Conservation (phyloP, 495 filamentous ascomycete species). For the Penicillium paxilli region DNA sequence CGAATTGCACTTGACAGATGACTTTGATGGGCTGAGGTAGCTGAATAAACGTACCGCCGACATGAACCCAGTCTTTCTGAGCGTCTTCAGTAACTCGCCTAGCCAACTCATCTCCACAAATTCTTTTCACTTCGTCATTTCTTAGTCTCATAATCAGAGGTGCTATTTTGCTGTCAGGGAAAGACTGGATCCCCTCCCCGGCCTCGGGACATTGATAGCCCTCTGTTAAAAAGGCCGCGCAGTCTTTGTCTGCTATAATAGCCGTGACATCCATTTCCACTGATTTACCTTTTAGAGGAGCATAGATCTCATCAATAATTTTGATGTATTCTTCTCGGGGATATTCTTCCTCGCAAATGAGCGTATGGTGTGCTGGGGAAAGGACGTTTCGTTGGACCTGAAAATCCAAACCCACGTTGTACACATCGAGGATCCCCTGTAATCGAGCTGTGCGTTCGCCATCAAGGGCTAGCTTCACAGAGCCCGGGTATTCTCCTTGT, state of each 20-base stretch:
- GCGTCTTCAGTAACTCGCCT: neutral
- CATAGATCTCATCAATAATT: neutral
- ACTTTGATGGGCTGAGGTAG: constrained; percentile 10
- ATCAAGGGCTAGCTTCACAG: neutral
- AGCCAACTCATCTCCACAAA: neutral
- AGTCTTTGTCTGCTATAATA: constrained; percentile 5
- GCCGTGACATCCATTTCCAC: neutral
- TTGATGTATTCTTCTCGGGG: neutral
- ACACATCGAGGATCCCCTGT: constrained; percentile 2
- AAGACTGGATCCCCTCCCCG: neutral
- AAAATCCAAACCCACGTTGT: constrained; percentile 1
- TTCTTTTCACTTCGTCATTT: neutral
- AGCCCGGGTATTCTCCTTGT: neutral
- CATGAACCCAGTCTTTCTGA: constrained; percentile 1
- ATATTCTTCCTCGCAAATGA: neutral
- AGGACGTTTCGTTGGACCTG: neutral
- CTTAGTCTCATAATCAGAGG: constrained; percentile 2
- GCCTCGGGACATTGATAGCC: neutral
- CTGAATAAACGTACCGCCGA: neutral
- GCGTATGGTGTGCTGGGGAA: neutral
- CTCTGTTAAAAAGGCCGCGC: constrained; percentile 1
- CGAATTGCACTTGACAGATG: neutral
- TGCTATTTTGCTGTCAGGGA: neutral
- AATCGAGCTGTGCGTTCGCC: constrained; percentile 8
- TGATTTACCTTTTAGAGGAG: neutral